Conservation (phyloP, 1,139 yeast species). For the Geotrichum klebahnii region DNA sequence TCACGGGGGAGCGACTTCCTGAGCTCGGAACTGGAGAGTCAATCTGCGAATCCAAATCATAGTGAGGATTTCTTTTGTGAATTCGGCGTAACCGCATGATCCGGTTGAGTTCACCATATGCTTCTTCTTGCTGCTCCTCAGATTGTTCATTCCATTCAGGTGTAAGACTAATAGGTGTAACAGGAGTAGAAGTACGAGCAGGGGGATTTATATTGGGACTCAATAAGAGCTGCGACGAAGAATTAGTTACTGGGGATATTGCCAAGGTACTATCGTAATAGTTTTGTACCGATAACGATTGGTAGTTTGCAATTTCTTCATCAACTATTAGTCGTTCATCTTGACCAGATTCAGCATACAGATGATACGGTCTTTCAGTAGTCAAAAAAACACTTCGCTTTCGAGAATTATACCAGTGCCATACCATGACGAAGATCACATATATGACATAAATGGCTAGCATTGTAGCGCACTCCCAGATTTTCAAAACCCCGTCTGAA, state of each 20-base stretch:
- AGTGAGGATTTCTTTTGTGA: constrained; percentile 8
- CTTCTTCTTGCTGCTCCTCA: constrained; percentile 30
- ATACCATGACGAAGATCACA: constrained; percentile 47
- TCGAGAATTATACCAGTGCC: constrained; percentile 41
- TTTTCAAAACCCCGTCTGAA: constrained; percentile 46
- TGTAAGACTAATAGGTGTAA: constrained; percentile 1
- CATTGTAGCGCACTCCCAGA: constrained; percentile 48
- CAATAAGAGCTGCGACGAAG: constrained; percentile 5
- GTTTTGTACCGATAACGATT: constrained; percentile 25
- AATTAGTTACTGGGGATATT: constrained; percentile 23
- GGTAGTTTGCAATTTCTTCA: constrained; percentile 27
- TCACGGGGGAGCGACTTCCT: constrained; percentile 20
- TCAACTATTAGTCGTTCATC: constrained; percentile 27
- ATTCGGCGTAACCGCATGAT: constrained; percentile 31
- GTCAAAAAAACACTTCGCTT: constrained; percentile 27
- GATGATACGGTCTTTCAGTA: constrained; percentile 32
- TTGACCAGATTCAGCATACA: constrained; percentile 33
- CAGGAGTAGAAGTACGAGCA: not conserved
- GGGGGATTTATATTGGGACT: not conserved
- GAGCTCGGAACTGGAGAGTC: constrained; percentile 9
- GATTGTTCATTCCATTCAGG: constrained; percentile 21
- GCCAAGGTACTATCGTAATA: too few species aligned
- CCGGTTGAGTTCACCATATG: constrained; percentile 32
- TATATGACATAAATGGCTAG: constrained; percentile 51
- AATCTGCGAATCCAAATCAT: constrained; percentile 6